Base-by-base conservation (phyloP, 371 early-diverging fungal species). In the Quaeritorhiza haematococci region DNA sequence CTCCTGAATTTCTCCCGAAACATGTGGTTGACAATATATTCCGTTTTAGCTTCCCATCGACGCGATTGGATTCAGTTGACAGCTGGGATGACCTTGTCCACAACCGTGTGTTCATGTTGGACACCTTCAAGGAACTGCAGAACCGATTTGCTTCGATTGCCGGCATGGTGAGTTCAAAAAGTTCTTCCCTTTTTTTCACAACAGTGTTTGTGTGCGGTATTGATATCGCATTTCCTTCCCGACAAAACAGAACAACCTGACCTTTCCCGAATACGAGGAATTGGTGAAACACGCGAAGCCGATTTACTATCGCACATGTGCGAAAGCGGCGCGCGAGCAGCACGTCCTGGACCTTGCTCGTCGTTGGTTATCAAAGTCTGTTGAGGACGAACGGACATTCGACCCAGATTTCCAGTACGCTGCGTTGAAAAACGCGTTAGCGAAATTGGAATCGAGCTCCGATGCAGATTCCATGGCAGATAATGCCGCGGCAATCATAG, bases 301-400 rank as follows among this genome's bases (percentile, higher is more conserved):
- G n/a, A n/a, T 10, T 56, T 19, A 61, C 15, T 32, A 38, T 28
- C 32, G 55, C 13, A 50, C 60, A 13, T 76, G 80, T 61, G 67
- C 73, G 0, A 67, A 75, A 27, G 82, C 84, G 13, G 84, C 87
- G 0, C 63, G 74, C n/a, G 56, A 71, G 1, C 87, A 86, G 57
- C 65, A 70, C n/a, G 76, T 80, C 57, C 73, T 74, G 53, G 59
- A 55, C 32, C 79, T 83, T 0, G 78, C 83, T 19, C 60, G 59
- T 0, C 64, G 58, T 0, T 73, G 76, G 59, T 62, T 80, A 26
- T 42, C 48, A 33, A 49, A 27, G 3, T 60, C 62, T n/a, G 53
- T 17, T 17, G 6, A 32, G 23, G 52, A 26, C 3, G 4, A 46
- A 6, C 59, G 42, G 10, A 47, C 33, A 4, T 66, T 72, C 49